A percentile compares a stretch with the other conserved stretches of the same genome.
These are phyloP conservation scores for Suillus luteus DNA, from an alignment of 768 basidiomycete genomes.

Conservation along the genomic window DNA sequence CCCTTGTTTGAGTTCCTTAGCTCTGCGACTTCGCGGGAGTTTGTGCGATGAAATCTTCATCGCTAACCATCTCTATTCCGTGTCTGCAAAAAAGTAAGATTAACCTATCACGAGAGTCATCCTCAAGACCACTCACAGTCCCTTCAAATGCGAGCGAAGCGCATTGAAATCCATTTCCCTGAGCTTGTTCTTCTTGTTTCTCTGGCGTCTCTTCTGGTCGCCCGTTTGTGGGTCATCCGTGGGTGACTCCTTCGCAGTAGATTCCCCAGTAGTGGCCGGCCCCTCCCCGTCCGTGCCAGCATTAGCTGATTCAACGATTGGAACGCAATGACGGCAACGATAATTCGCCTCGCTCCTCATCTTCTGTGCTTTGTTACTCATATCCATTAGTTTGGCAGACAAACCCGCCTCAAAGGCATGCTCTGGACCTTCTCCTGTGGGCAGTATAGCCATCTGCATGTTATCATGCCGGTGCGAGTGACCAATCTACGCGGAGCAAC, in stretches of 20 bases:
- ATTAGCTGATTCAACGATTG: background rate
- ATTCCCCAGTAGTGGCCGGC: background rate
- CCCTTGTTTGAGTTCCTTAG: background rate
- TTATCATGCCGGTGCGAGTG: slow-evolving; percentile 66
- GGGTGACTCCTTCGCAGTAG: background rate
- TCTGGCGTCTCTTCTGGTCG: slow-evolving; percentile 9
- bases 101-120: slow-evolving; percentile 10
- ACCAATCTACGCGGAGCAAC: slow-evolving; percentile 44
- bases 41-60: slow-evolving; percentile 54
- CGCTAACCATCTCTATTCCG: slow-evolving; percentile 43
- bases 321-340: slow-evolving; percentile 56
- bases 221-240: background rate
- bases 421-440: slow-evolving; percentile 10
- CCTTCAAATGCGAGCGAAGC: slow-evolving; percentile 61
- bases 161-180: slow-evolving; percentile 54
- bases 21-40: slow-evolving; percentile 1
- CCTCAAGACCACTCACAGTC: slow-evolving; percentile 45
- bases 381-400: slow-evolving; percentile 21
- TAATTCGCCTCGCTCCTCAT: slow-evolving; percentile 42
- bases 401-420: slow-evolving; percentile 29
- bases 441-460: slow-evolving; percentile 44
- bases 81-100: slow-evolving; percentile 43
- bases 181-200: slow-evolving; percentile 10
- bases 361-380: slow-evolving; percentile 22
- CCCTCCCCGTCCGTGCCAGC: background rate